These are phyloP conservation scores for Cutaneotrichosporon curvatum DNA, from an alignment of 1,284 basidiomycete species.

Conservation along the genomic window DNA sequence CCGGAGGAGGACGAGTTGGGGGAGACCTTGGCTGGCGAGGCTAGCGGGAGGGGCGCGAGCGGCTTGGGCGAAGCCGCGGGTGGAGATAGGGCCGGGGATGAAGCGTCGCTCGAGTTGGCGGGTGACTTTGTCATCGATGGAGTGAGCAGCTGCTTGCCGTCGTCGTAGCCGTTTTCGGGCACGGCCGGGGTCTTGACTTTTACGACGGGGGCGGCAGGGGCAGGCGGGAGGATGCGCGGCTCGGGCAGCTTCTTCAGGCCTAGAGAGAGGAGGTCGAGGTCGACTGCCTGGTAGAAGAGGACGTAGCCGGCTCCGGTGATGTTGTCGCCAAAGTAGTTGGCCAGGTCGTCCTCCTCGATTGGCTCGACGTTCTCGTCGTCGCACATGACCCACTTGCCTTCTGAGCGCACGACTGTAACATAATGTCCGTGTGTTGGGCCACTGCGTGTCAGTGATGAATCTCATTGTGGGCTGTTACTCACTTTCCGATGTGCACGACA, in stretches of 20 bases:
- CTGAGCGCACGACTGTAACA: conserved; percentile 84
- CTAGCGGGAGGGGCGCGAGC: too few relatives aligned
- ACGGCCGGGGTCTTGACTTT: background rate
- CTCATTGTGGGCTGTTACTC: conserved; percentile 43
- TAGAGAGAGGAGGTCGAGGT: conserved; percentile 64
- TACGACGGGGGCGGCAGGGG: background rate
- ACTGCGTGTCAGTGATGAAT: conserved; percentile 47
- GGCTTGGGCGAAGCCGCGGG: too few relatives aligned
- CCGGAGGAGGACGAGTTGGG: too few relatives aligned
- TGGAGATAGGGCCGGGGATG: background rate
- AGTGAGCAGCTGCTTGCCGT: background rate
- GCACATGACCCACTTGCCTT: conserved; percentile 75
- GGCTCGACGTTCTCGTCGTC: conserved; percentile 89
- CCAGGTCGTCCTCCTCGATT: conserved; percentile 82
- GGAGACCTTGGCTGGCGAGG: too few relatives aligned
- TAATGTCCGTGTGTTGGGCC: conserved; percentile 97
- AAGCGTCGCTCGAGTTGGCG: too few relatives aligned
- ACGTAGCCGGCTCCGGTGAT: conserved; percentile 87
- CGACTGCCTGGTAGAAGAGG: conserved; percentile 90
- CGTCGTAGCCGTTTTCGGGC: background rate
- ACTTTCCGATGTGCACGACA: conserved; percentile 96
- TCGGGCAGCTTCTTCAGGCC: conserved; percentile 48
- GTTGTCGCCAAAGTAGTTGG: conserved; percentile 90
- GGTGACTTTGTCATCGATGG: too few relatives aligned
- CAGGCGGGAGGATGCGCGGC: conserved; percentile 7